phyloP scores from a whole-genome alignment of 1,284 basidiomycete species.

The Inonotus hispidus region DNA sequence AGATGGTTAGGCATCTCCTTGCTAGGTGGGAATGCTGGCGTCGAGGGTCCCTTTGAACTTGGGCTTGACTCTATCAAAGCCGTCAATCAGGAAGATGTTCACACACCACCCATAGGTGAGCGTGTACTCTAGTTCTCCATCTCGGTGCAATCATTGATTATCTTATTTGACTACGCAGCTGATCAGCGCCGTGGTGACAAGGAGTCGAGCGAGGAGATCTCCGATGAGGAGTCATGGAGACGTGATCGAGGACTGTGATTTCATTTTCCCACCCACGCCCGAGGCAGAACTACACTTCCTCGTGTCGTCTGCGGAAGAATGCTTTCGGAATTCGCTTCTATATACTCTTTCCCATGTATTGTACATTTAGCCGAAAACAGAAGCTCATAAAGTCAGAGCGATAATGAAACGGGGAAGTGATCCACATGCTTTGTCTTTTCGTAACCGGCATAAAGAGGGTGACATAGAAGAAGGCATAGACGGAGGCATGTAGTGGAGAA shows the following conservation, averaged over 20 bases:
- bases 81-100: constrained; percentile 49
- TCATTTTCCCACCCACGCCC: background rate
- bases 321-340: constrained; percentile 1
- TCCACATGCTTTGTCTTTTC: background rate
- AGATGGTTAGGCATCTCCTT: constrained; percentile 81
- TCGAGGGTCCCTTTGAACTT: constrained; percentile 68
- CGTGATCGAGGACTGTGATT: constrained; percentile 3
- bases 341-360: constrained; percentile 11
- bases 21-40: constrained; percentile 70
- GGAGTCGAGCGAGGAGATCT: background rate
- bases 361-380: constrained; percentile 9
- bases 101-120: constrained; percentile 35
- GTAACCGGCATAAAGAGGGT: background rate
- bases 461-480: background rate
- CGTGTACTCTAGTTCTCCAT: background rate
- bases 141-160: background rate
- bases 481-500: background rate
- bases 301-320: too few species aligned
- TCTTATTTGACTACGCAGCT: background rate
- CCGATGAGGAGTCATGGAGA: constrained; percentile 15
- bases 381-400: background rate
- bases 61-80: constrained; percentile 68
- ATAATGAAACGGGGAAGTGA: background rate
- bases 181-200: constrained; percentile 1
- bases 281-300: background rate